Base-by-base conservation (phyloP, 148 eudicot species). In the Vaccinium macrocarpon region DNA sequence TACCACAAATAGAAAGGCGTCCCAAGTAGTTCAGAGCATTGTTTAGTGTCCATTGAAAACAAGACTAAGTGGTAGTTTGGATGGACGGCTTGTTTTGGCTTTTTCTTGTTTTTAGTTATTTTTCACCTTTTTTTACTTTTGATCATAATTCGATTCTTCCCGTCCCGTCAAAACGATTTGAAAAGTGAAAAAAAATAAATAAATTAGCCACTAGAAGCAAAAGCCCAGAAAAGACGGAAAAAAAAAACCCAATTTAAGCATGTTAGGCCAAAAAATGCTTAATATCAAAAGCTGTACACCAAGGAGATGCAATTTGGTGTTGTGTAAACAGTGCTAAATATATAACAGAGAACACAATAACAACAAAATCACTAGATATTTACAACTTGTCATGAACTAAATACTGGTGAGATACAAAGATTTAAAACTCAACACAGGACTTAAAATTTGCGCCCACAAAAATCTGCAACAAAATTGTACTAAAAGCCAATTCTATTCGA, bases 21-120 rank as follows among this genome's bases (percentile, higher is more conserved):
- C 13, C 68, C 10, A 19, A 79, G 56, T 35, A 56, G 66, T 79
- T 79, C 19, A 78, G 27, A 78, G n/a, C 32, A 27, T 78, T 78
- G 29, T 29, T 14, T 19, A 25, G 25, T 6, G 42, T 29, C 48
- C 11, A 79, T 18, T 35, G 51, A 23, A 53, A 25, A 61, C 72
- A 42, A 6, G 29, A n/a, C 71, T 64, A 8, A 64, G 3, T 21
- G 71, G 23, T 5, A 64, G 71, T 64, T 23, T 64, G 0, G 71
- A 64, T 64, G 2, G 71, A 64, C 27, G 3, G 29, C n/a, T 7
- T 50, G 21, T n/a, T 61, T 61, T 64, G 29, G 29, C 71, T 23
- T 64, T 9, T 23, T 23, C 23, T 23, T 10, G 71, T 64, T 32
- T 64, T 13, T 9, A 64, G 1, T 23, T 11, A 64, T 64, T 3